Percentiles rank a stretch among this genome's conserved stretches.
Conservation (phyloP, 352 stramenopile genomes). For the Poterioochromonas sp. region DNA sequence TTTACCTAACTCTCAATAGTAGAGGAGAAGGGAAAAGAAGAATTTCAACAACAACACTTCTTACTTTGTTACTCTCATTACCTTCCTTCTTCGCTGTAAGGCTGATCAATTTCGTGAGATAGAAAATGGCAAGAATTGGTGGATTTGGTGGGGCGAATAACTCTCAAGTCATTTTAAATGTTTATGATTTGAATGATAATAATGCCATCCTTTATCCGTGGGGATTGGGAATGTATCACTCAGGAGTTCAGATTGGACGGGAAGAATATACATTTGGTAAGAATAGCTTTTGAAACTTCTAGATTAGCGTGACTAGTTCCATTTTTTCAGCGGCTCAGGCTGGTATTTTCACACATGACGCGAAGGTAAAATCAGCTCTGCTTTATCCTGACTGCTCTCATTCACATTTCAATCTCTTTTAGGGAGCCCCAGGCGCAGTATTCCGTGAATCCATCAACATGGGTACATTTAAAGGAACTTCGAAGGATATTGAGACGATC, state of each 20-base stretch:
- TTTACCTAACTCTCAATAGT: no score
- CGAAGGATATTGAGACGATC: constrained; percentile 47
- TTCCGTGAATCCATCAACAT: constrained; percentile 8
- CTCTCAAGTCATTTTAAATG: constrained; percentile 29
- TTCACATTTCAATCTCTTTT: not conserved
- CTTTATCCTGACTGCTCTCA: constrained; percentile 45
- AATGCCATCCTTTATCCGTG: constrained; percentile 38
- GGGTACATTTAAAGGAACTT: constrained; percentile 35
- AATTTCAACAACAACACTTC: no score
- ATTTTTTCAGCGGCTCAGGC: not conserved
- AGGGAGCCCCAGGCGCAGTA: constrained; percentile 43
- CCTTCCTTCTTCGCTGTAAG: no score
- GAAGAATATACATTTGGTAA: constrained; percentile 76
- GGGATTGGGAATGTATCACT: constrained; percentile 70
- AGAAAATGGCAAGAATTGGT: not conserved
- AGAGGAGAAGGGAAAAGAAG: no score
- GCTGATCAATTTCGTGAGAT: no score
- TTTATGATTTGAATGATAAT: constrained; percentile 40
- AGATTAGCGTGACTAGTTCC: not conserved
- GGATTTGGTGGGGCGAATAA: not conserved
- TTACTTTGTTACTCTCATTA: no score
- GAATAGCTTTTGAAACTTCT: not conserved
- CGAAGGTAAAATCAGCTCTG: not conserved
- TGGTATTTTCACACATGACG: not conserved
- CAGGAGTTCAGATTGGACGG: constrained; percentile 65